Conservation (phyloP, 345 rosid genomes). For the Gossypium herbaceum region DNA sequence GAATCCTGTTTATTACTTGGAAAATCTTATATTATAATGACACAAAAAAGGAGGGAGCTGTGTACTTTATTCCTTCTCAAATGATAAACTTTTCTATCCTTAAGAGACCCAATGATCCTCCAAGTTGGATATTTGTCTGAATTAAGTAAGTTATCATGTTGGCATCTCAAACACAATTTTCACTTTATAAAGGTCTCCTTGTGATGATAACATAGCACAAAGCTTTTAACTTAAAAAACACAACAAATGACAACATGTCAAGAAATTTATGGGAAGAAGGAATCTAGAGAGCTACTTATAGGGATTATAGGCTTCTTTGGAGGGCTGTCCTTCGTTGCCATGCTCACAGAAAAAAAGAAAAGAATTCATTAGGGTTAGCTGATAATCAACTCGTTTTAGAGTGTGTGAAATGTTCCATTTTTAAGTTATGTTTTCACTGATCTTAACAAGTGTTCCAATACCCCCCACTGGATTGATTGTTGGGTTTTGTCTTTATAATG, state of each 20-base stretch:
- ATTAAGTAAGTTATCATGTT: conserved; percentile 43
- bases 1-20: not conserved
- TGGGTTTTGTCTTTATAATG: conserved; percentile 1
- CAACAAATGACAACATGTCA: not conserved
- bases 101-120: conserved; percentile 21
- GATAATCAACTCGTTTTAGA: not conserved
- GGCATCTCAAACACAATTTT: conserved; percentile 25
- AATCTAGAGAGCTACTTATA: conserved; percentile 25
- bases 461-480: not conserved
- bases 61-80: not conserved
- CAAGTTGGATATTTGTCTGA: conserved; percentile 15
- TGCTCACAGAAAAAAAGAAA: no score
- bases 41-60: no score
- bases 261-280: conserved; percentile 19
- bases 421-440: not conserved
- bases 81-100: conserved; percentile 23
- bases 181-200: conserved; percentile 26
- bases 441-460: not conserved
- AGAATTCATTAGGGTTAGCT: not conserved
- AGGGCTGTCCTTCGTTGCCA: conserved; percentile 1
- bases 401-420: no score
- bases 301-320: conserved; percentile 8
- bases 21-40: not conserved
- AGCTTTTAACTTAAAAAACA: conserved; percentile 18
- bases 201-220: conserved; percentile 17